Evolutionary conservation across 2,329 filamentous ascomycete species (phyloP).

Genomic region (Exserohilum turcica): DNA sequence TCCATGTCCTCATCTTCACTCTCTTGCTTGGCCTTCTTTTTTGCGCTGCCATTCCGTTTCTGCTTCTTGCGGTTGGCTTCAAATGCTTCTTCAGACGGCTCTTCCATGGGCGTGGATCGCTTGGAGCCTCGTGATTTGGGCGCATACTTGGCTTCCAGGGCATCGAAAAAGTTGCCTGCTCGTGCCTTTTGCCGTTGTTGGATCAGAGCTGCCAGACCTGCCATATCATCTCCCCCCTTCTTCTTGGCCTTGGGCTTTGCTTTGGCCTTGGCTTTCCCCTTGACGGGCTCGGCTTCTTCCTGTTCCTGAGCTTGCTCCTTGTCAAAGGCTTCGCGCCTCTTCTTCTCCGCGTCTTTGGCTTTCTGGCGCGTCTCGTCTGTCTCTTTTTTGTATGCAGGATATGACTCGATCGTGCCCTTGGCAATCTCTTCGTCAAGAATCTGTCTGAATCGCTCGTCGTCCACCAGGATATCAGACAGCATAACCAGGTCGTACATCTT

Average conservation of each 20-base stretch:
- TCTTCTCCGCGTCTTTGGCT: constrained; percentile 43
- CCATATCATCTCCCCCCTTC: constrained; percentile 40
- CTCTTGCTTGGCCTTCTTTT: constrained; percentile 28
- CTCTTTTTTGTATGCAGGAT: constrained; percentile 74
- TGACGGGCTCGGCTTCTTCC: constrained; percentile 59
- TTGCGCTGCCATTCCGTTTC: constrained; percentile 22
- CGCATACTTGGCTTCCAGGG: constrained; percentile 45
- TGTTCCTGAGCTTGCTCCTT: constrained; percentile 51
- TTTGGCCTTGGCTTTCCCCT: constrained; percentile 34
- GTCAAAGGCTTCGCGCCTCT: constrained; percentile 53
- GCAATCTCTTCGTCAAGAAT: constrained; percentile 84
- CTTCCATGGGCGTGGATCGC: constrained; percentile 52
- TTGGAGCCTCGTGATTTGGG: constrained; percentile 53
- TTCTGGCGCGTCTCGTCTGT: constrained; percentile 37
- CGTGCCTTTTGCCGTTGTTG: constrained; percentile 44
- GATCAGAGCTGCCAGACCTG: constrained; percentile 45
- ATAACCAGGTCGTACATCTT: constrained; percentile 81
- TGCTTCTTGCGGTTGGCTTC: constrained; percentile 42
- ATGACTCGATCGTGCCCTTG: constrained; percentile 68
- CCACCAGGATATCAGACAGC: constrained; percentile 79
- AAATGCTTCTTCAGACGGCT: constrained; percentile 69
- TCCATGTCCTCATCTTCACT: constrained; percentile 30
- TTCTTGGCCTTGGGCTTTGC: constrained; percentile 54
- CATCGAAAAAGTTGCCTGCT: constrained; percentile 43
- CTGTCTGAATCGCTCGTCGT: constrained; percentile 80